These are phyloP conservation scores for Panus rudis DNA, from an alignment of 768 basidiomycete species.

Conservation along the genomic window DNA sequence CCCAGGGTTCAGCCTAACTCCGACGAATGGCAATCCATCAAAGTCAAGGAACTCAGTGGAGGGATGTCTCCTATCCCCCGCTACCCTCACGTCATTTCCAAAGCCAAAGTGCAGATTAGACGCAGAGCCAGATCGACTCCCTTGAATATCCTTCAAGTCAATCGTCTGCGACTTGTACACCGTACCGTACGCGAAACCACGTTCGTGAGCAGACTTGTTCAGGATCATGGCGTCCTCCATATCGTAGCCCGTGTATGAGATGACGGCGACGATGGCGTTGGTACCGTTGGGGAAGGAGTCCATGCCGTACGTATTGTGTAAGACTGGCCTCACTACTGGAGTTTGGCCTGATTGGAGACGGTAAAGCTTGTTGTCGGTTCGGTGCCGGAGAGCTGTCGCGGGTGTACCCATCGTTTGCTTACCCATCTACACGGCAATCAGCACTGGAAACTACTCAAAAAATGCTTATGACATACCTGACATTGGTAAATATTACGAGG, in stretches of 20 bases:
- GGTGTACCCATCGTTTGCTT: slow-evolving; percentile 99
- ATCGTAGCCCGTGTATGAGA: slow-evolving; percentile 99
- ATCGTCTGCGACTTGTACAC: slow-evolving; percentile 93
- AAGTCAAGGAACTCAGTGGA: slow-evolving; percentile 52
- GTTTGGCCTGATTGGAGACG: slow-evolving; percentile 92
- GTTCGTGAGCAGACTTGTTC: slow-evolving; percentile 97
- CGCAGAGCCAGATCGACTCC: slow-evolving; percentile 49
- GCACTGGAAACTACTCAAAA: neutral
- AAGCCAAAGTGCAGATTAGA: slow-evolving; percentile 87
- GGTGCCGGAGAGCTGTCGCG: slow-evolving; percentile 80
- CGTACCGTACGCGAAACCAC: slow-evolving; percentile 94
- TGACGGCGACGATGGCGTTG: slow-evolving; percentile 98
- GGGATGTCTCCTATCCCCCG: slow-evolving; percentile 38
- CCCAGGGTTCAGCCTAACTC: slow-evolving; percentile 60
- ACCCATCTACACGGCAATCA: slow-evolving; percentile 66
- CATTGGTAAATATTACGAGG: slow-evolving; percentile 92
- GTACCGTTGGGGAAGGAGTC: slow-evolving; percentile 98
- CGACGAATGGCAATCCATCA: slow-evolving; percentile 84
- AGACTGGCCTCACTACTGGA: slow-evolving; percentile 84
- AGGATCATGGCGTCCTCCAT: slow-evolving; percentile 99
- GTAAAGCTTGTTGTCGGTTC: slow-evolving; percentile 98
- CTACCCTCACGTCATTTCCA: slow-evolving; percentile 60
- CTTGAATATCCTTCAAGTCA: slow-evolving; percentile 77
- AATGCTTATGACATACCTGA: slow-evolving; percentile 44
- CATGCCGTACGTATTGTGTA: slow-evolving; percentile 96